Conservation (phyloP, 2,329 filamentous ascomycete genomes). For the Botrytis elliptica region DNA sequence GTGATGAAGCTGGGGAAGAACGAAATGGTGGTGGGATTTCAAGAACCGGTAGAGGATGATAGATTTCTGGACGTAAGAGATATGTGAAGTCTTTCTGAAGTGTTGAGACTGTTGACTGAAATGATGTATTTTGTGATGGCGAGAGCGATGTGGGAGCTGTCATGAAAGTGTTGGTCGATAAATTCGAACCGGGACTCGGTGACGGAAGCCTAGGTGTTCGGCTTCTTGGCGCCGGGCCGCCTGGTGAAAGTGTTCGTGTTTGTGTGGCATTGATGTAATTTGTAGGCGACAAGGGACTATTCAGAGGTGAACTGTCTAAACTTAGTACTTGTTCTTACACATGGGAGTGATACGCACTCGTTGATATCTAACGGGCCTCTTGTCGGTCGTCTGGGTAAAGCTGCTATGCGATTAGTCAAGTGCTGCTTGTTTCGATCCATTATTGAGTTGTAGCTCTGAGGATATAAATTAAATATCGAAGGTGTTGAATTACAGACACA, state of each 20-base stretch:
- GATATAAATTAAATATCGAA: background rate
- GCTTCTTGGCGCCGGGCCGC: background rate
- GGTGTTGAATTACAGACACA: background rate
- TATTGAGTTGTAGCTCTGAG: no score
- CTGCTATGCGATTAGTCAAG: constrained; percentile 21
- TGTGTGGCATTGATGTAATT: constrained; percentile 21
- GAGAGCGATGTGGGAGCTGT: constrained; percentile 32
- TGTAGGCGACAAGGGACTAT: constrained; percentile 19
- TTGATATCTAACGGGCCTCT: constrained; percentile 75
- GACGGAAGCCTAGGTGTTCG: constrained; percentile 32
- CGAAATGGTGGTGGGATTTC: constrained; percentile 66
- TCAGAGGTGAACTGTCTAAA: constrained; percentile 25
- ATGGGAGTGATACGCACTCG: constrained; percentile 56
- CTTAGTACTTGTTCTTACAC: constrained; percentile 11
- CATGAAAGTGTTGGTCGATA: constrained; percentile 33
- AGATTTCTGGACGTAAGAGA: constrained; percentile 76
- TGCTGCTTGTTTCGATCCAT: background rate
- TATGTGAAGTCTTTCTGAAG: constrained; percentile 74
- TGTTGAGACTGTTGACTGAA: constrained; percentile 37
- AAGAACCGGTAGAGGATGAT: constrained; percentile 72
- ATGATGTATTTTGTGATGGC: constrained; percentile 35
- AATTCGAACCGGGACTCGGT: constrained; percentile 33
- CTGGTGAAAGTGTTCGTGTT: constrained; percentile 6
- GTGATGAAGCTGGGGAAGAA: constrained; percentile 49
- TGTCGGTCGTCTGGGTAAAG: constrained; percentile 62